Conservation (phyloP, 2,329 filamentous ascomycete species). For the Paecilomyces fulvus region DNA sequence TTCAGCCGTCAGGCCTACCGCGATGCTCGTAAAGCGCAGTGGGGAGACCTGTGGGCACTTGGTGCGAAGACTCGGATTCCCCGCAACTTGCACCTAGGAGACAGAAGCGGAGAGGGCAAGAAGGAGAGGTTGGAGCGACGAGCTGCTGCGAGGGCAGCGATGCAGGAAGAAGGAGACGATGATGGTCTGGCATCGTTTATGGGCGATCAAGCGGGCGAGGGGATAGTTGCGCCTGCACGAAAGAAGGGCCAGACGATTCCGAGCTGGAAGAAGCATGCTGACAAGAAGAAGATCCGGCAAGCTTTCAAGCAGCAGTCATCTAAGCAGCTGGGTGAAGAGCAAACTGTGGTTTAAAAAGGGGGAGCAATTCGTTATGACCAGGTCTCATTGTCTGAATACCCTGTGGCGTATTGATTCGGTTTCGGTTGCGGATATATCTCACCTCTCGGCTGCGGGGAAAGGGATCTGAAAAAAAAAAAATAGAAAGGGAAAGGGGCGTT, state of each 20-base stretch:
- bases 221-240: constrained; percentile 11
- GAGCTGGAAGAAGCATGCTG: constrained; percentile 36
- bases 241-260: constrained; percentile 29
- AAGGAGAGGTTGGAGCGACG: constrained; percentile 32
- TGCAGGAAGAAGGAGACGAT: constrained; percentile 16
- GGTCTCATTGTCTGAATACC: background rate
- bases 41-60: constrained; percentile 94
- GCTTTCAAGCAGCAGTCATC: constrained; percentile 28
- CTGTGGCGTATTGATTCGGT: background rate
- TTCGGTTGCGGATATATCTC: background rate
- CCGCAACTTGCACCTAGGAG: constrained; percentile 54
- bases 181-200: constrained; percentile 15
- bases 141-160: constrained; percentile 19
- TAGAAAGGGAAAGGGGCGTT: background rate
- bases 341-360: constrained; percentile 1
- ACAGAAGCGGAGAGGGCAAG: constrained; percentile 30
- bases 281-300: constrained; percentile 36
- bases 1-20: constrained; percentile 77
- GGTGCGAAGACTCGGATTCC: constrained; percentile 77
- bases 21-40: constrained; percentile 79
- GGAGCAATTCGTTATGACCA: background rate
- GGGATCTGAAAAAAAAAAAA: background rate
- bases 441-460: background rate
- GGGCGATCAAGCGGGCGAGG: constrained; percentile 4
- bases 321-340: background rate